A percentile compares a stretch with the other conserved stretches of the same genome.
These are phyloP conservation scores for Chrysosporium queenslandicum DNA, from an alignment of 2,329 filamentous ascomycete genomes.

Conservation along the genomic window DNA sequence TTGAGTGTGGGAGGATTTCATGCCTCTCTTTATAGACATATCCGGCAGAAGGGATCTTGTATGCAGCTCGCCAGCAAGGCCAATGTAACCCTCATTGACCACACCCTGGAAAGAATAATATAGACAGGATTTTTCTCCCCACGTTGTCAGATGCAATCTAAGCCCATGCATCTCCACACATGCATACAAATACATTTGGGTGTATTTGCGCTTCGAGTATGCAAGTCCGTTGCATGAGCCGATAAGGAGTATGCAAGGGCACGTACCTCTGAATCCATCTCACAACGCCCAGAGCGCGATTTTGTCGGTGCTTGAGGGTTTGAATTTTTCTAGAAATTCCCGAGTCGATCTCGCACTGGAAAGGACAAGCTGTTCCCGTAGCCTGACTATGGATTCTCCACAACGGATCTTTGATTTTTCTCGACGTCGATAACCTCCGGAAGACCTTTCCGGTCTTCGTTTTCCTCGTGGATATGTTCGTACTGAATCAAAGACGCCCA, in stretches of 20 bases:
- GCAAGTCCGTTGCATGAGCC: not conserved
- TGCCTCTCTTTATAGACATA: not conserved
- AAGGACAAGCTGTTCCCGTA: too few species aligned
- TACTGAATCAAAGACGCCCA: too few species aligned
- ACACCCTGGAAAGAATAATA: not conserved
- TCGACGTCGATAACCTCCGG: too few species aligned
- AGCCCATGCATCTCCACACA: not conserved
- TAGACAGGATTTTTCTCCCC: not conserved
- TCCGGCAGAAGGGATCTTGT: not conserved
- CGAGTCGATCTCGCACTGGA: too few species aligned
- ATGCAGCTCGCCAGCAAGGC: not conserved
- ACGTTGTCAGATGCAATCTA: not conserved
- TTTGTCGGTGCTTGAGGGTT: not conserved
- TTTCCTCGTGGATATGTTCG: too few species aligned
- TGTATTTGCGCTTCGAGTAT: not conserved
- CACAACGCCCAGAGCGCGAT: too few species aligned
- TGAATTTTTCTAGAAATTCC: not conserved
- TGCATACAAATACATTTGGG: not conserved
- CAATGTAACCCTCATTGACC: not conserved
- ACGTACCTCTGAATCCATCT: not conserved
- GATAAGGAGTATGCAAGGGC: not conserved
- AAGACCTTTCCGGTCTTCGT: too few species aligned
- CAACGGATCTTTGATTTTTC: too few species aligned
- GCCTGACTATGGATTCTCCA: too few species aligned
- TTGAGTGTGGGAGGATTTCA: not conserved